Evolutionary conservation across 257 asterid genomes (phyloP).

Genomic region (Capsicum pubescens): DNA sequence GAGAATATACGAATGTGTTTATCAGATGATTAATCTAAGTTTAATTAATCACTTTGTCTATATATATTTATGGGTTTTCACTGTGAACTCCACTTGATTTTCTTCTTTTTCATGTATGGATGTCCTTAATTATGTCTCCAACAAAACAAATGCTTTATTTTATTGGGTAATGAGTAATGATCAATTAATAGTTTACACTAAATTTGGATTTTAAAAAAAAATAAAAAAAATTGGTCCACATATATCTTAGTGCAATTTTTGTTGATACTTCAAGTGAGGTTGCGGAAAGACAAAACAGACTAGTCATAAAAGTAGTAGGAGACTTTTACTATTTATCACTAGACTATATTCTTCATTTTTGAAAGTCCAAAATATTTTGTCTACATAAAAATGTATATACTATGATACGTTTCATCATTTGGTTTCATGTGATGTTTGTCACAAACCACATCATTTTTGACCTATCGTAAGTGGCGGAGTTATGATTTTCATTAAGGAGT

Average conservation of each 20-base stretch:
- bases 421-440: neutral
- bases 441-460: neutral
- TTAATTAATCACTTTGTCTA: neutral
- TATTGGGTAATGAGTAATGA: neutral
- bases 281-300: constrained; percentile 8
- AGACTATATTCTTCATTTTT: neutral
- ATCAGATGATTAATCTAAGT: neutral
- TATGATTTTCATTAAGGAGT: too few species aligned
- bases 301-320: constrained; percentile 22
- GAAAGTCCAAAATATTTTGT: neutral
- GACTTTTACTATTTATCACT: neutral
- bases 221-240: neutral
- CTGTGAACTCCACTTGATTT: neutral
- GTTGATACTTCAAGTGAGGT: constrained; percentile 3
- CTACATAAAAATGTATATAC: neutral
- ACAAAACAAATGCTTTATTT: neutral
- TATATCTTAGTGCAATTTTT: neutral
- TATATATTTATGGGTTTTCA: neutral
- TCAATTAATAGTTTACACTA: neutral
- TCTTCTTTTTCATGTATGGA: neutral
- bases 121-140: neutral
- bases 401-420: constrained; percentile 19
- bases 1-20: neutral
- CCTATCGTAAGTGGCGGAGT: neutral
- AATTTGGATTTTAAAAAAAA: neutral